phyloP scores from a whole-genome alignment of 495 filamentous ascomycete genomes.

The Neurospora sp. region DNA sequence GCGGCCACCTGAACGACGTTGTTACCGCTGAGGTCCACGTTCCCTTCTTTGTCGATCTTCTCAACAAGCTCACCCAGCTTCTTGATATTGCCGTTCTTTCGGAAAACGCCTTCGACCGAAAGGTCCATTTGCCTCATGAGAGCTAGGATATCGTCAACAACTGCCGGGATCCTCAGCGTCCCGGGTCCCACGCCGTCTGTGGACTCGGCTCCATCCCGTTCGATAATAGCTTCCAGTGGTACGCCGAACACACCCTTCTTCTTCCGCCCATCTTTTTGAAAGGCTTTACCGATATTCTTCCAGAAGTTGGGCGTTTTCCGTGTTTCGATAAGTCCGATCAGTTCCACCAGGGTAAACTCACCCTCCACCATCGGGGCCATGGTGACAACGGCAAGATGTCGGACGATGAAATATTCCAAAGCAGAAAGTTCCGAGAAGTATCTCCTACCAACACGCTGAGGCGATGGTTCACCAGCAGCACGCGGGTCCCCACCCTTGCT shows the following conservation, averaged over 20 bases:
- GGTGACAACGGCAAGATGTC: conserved; percentile 86
- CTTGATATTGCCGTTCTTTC: conserved; percentile 97
- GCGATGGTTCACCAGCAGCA: conserved; percentile 33
- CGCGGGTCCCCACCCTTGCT: conserved; percentile 46
- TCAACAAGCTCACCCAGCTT: conserved; percentile 76
- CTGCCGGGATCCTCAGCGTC: conserved; percentile 71
- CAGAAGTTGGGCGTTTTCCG: conserved; percentile 82
- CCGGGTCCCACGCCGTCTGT: conserved; percentile 93
- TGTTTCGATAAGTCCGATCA: conserved; percentile 90
- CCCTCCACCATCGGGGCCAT: conserved; percentile 91
- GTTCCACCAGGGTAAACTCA: conserved; percentile 84
- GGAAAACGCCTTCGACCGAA: conserved; percentile 96
- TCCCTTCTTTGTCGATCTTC: conserved; percentile 68
- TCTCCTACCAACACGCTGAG: conserved; percentile 50
- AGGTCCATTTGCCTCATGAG: conserved; percentile 99
- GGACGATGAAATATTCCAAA: conserved; percentile 93
- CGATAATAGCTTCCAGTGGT: conserved; percentile 71
- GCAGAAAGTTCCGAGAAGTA: conserved; percentile 97
- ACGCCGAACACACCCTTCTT: conserved; percentile 95
- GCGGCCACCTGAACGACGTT: conserved; percentile 90
- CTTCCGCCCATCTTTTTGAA: conserved; percentile 74
- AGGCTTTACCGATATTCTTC: conserved; percentile 95
- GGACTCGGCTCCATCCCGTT: conserved; percentile 89
- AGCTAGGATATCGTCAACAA: conserved; percentile 84
- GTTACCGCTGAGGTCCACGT: conserved; percentile 73